Base-by-base conservation (phyloP, 441 rosid genomes). In the Lepidium campestre region DNA sequence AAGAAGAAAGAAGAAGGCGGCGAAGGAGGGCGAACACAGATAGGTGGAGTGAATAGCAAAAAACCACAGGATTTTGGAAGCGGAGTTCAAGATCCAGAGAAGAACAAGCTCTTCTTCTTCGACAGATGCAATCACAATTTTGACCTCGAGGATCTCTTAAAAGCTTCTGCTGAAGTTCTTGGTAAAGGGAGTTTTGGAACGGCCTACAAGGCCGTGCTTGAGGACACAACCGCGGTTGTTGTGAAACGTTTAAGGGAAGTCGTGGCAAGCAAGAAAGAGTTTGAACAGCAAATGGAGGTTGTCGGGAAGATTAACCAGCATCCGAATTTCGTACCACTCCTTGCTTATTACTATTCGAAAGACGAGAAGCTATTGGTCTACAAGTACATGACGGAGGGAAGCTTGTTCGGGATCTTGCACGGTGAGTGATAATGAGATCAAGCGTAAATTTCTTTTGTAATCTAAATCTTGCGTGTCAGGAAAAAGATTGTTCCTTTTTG, bases 31-130 rank as follows among this genome's bases (percentile, higher is more conserved):
- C 52, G 75, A 3, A 20, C 44, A 22, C 44, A 72, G 78, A 70
- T 39, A 19, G 54, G 57, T 17, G 78, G 74, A 70, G 85, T 70
- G 45, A 81, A 52, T 36, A 65, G 58, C 37, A 80, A 83, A 74
- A 81, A 84, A 70, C 83, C 86, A 6, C 77, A 78, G 49, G 88
- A 83, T 41, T 89, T 89, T 11, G 96, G 92, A 7, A 89, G 96
- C 27, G 96, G 92, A 14, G 87, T 89, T 64, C 96, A 89, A 73
- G 86, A 78, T 69, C 78, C 87, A 8, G 87, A 85, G 75, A 83
- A 80, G 79, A 85, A 85, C 78, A 83, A 80, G 32, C 77, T 86
- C 52, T 80, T 78, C 70, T 86, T 84, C 76, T 81, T 84, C 6
- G 86, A 81, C 22, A 84, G 85, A 14, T 80, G 87, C 25, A 67